Evolutionary conservation across 371 early-diverging fungal species (phyloP).

Genomic region (Mucor ambiguus): DNA sequence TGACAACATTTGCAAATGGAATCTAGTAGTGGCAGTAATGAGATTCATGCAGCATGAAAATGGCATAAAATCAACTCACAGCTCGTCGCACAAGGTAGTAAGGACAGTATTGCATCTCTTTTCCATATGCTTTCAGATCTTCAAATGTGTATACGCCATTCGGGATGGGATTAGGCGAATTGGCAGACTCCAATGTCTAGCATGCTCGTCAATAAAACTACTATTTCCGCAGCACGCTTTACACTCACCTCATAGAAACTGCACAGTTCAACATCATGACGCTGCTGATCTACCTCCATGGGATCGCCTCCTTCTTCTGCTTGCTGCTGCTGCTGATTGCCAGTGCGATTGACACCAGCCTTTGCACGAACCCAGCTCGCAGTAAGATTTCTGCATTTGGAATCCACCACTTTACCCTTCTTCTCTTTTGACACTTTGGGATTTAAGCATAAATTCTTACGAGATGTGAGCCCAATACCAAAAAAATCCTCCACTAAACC

Average conservation of each 20-base stretch:
- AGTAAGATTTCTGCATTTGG: slow-evolving; percentile 90
- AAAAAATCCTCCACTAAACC: slow-evolving; percentile 84
- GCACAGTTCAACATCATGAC: slow-evolving; percentile 69
- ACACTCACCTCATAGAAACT: slow-evolving; percentile 75
- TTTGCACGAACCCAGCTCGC: slow-evolving; percentile 93
- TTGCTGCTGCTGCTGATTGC: slow-evolving; percentile 34
- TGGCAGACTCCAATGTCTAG: slow-evolving; percentile 68
- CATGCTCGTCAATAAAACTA: background rate
- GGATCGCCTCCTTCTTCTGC: slow-evolving; percentile 23
- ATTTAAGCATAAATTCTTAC: slow-evolving; percentile 97
- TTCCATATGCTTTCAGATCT: slow-evolving; percentile 85
- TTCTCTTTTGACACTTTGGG: slow-evolving; percentile 83
- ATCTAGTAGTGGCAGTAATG: slow-evolving; percentile 51
- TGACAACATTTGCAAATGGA: slow-evolving; percentile 94
- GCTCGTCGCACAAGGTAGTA: slow-evolving; percentile 94
- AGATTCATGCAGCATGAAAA: background rate
- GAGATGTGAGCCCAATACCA: slow-evolving; percentile 94
- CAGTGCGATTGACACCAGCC: slow-evolving; percentile 48
- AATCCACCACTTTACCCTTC: slow-evolving; percentile 87
- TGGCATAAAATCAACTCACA: slow-evolving; percentile 41
- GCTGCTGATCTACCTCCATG: slow-evolving; percentile 33
- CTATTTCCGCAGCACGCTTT: background rate
- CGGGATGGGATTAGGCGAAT: slow-evolving; percentile 74
- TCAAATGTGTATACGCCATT: slow-evolving; percentile 97
- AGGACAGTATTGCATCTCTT: slow-evolving; percentile 85